Evolutionary conservation across 148 eudicot species (phyloP), one percentile per base, ranked within the genome.

Genomic region (Cornus florida): DNA sequence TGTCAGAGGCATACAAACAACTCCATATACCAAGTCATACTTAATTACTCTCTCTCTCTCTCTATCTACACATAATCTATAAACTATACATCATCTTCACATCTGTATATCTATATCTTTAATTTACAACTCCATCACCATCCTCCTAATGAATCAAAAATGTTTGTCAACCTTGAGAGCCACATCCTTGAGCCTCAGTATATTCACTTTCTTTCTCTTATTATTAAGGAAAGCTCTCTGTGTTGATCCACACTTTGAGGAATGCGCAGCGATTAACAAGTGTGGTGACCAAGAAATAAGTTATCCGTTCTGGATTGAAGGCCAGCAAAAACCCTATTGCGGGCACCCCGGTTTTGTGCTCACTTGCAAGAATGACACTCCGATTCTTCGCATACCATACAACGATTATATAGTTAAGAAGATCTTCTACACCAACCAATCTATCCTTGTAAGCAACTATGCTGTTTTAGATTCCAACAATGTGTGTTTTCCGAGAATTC

Each of bases 311-410:
- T 56, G 80, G 59, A 79, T 90, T 16, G 1, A 41, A 38, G 78
- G 77, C 2, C 53, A 43, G 38, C 89, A 87, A 70, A 19, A 86
- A 8, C 9, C 86, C 1, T 83, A 31, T 65, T 92, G 95, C 76
- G 93, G 95, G 43, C 87, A 74, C 75, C 89, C 90, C 43, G 90
- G 90, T 41, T 92, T 90, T 68, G 66, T 35, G 70, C 80, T 92
- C 8, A 35, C n/a, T 24, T 91, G 95, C 74, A 67, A 74, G 3
- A 62, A 77, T 14, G 28, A 53, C 0, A 6, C 24, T 19, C 78
- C 87, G 19, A 39, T 80, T 33, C 70, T 91, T 11, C 74, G 80
- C 43, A 56, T 76, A 22, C 80, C 91, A 8, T 73, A 78, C 16
- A 80, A 76, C 23, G 67, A 53, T 6, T 88, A 77, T 69, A 24